Conservation (phyloP, 768 basidiomycete genomes). For the Gymnopilus dilepis region DNA sequence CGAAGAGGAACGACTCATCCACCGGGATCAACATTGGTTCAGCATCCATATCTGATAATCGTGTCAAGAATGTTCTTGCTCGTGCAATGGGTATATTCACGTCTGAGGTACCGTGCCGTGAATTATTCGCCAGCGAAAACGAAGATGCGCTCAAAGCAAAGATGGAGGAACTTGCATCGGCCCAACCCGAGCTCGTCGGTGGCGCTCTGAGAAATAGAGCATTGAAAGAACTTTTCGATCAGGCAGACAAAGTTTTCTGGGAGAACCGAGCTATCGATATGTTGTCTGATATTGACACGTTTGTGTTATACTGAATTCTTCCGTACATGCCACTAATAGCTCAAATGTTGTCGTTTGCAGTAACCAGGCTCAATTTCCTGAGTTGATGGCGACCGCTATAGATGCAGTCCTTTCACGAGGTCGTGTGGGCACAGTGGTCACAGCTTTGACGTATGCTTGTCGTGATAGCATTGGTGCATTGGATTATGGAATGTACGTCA, state of each 20-base stretch:
- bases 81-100: conserved; percentile 11
- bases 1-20: too few species aligned
- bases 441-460: conserved; percentile 7
- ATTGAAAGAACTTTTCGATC: conserved; percentile 9
- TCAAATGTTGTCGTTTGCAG: not conserved
- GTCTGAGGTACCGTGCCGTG: not conserved
- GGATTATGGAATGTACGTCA: not conserved
- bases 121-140: conserved; percentile 17
- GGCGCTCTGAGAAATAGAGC: conserved; percentile 12
- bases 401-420: not conserved
- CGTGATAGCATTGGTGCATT: conserved; percentile 1
- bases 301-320: not conserved
- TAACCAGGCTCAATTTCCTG: conserved; percentile 15
- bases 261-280: not conserved
- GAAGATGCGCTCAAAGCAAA: conserved; percentile 3
- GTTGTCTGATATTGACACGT: not conserved
- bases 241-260: conserved; percentile 5
- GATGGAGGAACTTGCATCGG: conserved; percentile 1
- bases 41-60: not conserved
- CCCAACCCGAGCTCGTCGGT: conserved; percentile 9
- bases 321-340: too few species aligned
- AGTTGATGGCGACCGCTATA: conserved; percentile 6
- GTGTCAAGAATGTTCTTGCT: not conserved
- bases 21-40: too few species aligned
- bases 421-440: conserved; percentile 7